Evolutionary conservation across 2,329 filamentous ascomycete species (phyloP).

Genomic region (Venturia carpophila): DNA sequence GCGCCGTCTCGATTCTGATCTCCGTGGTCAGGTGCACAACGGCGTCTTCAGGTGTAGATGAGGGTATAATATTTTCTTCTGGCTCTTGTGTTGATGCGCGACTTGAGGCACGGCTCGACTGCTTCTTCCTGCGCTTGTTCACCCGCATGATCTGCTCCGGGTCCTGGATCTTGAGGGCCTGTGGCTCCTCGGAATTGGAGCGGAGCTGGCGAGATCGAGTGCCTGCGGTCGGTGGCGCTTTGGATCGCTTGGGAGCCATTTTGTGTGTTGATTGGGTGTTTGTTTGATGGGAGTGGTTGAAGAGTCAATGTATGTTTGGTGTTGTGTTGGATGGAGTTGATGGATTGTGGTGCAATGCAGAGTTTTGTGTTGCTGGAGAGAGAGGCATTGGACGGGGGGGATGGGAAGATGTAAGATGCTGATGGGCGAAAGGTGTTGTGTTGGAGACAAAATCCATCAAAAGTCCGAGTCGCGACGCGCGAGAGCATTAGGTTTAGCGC

Average conservation of each 20-base stretch:
- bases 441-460: not conserved
- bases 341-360: not conserved
- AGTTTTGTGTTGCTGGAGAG: not conserved
- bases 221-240: not conserved
- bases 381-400: not conserved
- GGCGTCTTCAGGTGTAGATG: not conserved
- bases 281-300: not conserved
- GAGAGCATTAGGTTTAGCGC: not conserved
- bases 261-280: not conserved
- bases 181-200: constrained; percentile 6
- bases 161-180: not conserved
- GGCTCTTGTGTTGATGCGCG: constrained; percentile 5
- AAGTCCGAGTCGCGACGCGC: not conserved
- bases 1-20: not conserved
- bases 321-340: not conserved
- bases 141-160: constrained; percentile 5
- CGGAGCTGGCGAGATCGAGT: not conserved
- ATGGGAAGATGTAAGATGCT: not conserved
- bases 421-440: not conserved
- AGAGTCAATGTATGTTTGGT: no score
- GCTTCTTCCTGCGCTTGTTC: constrained; percentile 9
- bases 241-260: constrained; percentile 3
- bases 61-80: not conserved
- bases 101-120: constrained; percentile 4
- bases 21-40: not conserved